Percentiles rank a stretch among this genome's conserved stretches.
Evolutionary conservation across 768 basidiomycete species (phyloP).

Genomic region (Boletus vermiculosoides): DNA sequence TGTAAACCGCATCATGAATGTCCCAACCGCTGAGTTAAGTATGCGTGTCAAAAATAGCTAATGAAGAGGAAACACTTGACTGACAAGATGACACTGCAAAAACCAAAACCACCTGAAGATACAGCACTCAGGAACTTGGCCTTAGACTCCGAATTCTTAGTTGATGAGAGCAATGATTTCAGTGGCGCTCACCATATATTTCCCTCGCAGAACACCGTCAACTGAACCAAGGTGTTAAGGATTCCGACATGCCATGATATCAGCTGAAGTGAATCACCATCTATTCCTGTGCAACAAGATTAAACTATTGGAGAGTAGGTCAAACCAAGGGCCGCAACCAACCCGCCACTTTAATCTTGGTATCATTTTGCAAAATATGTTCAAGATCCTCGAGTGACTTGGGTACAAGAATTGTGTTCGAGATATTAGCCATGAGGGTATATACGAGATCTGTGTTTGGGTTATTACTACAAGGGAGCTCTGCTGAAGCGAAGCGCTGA

Average conservation of each 20-base stretch:
- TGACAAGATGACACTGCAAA: constrained; percentile 91
- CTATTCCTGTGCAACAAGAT: constrained; percentile 46
- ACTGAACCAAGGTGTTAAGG: constrained; percentile 44
- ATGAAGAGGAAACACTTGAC: constrained; percentile 26
- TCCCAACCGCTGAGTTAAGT: constrained; percentile 72
- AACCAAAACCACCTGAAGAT: constrained; percentile 82
- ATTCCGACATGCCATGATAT: neutral
- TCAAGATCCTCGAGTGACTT: constrained; percentile 58
- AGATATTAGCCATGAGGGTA: constrained; percentile 12
- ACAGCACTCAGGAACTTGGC: constrained; percentile 85
- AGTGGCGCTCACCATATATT: constrained; percentile 67
- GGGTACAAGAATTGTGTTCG: constrained; percentile 38
- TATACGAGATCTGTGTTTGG: neutral
- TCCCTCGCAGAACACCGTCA: constrained; percentile 93
- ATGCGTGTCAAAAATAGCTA: neutral
- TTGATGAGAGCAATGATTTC: constrained; percentile 2
- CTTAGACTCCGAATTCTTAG: constrained; percentile 61
- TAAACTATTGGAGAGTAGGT: neutral
- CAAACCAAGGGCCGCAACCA: constrained; percentile 23
- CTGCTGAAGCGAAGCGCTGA: no score
- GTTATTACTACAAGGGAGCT: neutral
- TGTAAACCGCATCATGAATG: constrained; percentile 85
- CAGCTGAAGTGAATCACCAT: constrained; percentile 48
- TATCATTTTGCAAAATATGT: constrained; percentile 54
- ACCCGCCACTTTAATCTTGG: constrained; percentile 95